Evolutionary conservation across 2,329 filamentous ascomycete genomes (phyloP), one percentile per base, ranked within the genome.

Genomic region (Davidsoniella virescens): DNA sequence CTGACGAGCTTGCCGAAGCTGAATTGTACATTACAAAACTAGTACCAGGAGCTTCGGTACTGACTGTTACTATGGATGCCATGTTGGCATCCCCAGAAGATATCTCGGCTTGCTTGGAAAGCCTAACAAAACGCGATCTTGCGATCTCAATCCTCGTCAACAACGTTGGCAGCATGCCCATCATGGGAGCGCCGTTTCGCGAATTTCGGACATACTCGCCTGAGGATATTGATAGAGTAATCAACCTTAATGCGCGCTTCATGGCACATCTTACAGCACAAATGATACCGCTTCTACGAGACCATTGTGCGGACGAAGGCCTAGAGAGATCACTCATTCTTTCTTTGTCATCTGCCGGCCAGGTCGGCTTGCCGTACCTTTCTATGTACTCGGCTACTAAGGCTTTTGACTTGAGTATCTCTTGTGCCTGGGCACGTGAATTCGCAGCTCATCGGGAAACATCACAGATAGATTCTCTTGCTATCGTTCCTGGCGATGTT

Each of bases 221-320:
- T 33, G 56, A 53, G 9, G 62, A 63, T 16, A 54, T 63, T 50
- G 61, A 62, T 53, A 54, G 54, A 25, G 53, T 58, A 51, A 58
- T 66, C 49, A 56, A 60, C 54, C 47, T 59, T 38, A 64, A 66
- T 55, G 59, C 58, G 25, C 59, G 59, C 25, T 65, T 64, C 59
- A 63, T 62, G 59, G 57, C 62, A 20, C 61, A 60, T 18, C 56
- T 63, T 14, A 62, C 62, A n/a, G 54, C 59, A 5, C 51, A 61
- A 26, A 55, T 62, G 53, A 54, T 63, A n/a, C 60, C 57, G 12
- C 56, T 63, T 46, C 55, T 38, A 18, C n/a, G 5, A 12, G 33
- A 26, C 17, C 44, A 47, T 3, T 12, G 29, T 12, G 18, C 18
- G 5, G 38, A 12, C 29, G n/a, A 23, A 9, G 18, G 9, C n/a